Evolutionary conservation across 805 yeast genomes (phyloP), one percentile per base, ranked within the genome.

Genomic region (Alloascoidea africana): DNA sequence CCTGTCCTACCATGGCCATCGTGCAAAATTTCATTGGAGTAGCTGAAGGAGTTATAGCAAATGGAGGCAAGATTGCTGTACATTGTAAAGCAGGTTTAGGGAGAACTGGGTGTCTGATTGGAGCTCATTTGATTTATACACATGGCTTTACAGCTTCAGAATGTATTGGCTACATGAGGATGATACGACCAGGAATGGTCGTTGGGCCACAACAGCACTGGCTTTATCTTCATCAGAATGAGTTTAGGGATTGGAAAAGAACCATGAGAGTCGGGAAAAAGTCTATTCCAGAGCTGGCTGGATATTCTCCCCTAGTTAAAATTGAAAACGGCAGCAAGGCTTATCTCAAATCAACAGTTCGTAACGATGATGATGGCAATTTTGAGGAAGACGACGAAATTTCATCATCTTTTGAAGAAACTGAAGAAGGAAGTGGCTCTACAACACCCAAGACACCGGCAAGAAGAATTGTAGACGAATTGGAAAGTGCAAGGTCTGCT

Each of bases 201-300:
- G 98, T 91, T 18, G 98, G 98, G 0, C 98, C 98, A 2, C 98
- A 91, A 58, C 98, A 91, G 55, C 98, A 91, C 60, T 91, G 98
- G 98, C 66, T 91, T 41, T 91, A 91, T 53, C 68, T 91, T 44
- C 96, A 91, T 55, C 98, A 91, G 58, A 78, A 85, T 56, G 96
- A 87, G 47, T 91, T 91, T 57, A 70, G 96, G 50, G 96, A 86
- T 50, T 91, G 98, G 97, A 72, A 86, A 55, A 83, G 77, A 49
- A 85, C 96, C 6, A 86, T 82, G 94, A 76, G 76, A 15, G 53
- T 86, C 23, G 85, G 85, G 42, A 68, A 70, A 41, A 55, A 69
- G 19, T 76, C 93, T 53, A 70, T 50, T 37, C 49, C 50, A 14
- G 55, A 59, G 2, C 49, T 55, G 16, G 59, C 55, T 14, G 62